These are phyloP conservation scores for Dioszegia hungarica DNA, from an alignment of 768 basidiomycete species.

Conservation along the genomic window DNA sequence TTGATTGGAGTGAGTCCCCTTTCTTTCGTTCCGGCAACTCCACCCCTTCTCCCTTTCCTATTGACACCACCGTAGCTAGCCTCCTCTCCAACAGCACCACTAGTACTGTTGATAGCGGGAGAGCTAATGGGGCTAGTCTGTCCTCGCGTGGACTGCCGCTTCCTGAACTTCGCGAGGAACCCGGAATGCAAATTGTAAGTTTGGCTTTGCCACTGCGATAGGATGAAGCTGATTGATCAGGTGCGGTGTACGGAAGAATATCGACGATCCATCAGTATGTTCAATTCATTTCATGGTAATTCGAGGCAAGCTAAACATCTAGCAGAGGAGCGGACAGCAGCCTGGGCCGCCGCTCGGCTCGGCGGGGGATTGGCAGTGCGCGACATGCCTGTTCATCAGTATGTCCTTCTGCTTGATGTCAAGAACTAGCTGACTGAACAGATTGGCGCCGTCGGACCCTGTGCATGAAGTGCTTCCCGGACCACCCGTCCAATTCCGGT, in stretches of 20 bases:
- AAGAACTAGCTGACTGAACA: not conserved
- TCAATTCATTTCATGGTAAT: too few species aligned
- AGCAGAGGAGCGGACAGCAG: not conserved
- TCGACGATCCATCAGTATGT: not conserved
- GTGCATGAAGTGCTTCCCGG: constrained; percentile 11
- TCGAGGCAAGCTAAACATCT: not conserved
- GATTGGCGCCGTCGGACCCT: constrained; percentile 6
- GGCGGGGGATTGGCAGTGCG: constrained; percentile 9
- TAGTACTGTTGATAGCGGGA: too few species aligned
- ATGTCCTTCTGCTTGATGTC: not conserved
- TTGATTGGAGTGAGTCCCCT: too few species aligned
- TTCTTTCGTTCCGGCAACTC: too few species aligned
- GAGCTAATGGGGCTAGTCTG: not conserved
- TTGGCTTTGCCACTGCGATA: not conserved
- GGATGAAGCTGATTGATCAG: not conserved
- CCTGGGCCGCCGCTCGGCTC: constrained; percentile 1
- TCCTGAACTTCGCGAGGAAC: constrained; percentile 6
- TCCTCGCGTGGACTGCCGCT: not conserved
- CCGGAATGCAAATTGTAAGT: constrained; percentile 1
- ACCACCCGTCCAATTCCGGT: constrained; percentile 9
- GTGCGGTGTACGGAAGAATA: not conserved
- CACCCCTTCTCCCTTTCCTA: too few species aligned
- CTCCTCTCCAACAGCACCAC: too few species aligned
- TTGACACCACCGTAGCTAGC: too few species aligned
- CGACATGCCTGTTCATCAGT: constrained; percentile 5